phyloP scores from a whole-genome alignment of 306 rosid species.

The Canavalia ensiformis region DNA sequence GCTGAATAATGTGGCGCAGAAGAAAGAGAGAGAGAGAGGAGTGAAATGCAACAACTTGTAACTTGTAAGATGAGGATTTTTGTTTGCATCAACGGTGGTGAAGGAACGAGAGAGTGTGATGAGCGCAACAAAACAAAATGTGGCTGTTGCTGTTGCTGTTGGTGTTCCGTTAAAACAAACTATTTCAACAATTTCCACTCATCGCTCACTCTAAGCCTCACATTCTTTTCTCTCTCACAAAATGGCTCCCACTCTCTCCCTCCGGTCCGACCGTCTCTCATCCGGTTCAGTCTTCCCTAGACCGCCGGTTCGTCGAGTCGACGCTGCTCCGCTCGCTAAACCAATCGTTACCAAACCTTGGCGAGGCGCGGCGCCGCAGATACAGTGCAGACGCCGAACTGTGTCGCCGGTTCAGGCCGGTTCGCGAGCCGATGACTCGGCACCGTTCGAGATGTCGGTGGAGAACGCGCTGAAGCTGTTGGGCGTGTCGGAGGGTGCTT shows the following conservation, averaged over 20 bases:
- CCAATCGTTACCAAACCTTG: conserved; percentile 44
- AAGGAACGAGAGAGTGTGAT: neutral
- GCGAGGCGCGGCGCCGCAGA: conserved; percentile 44
- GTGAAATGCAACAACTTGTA: too few relatives aligned
- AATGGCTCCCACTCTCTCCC: conserved; percentile 84
- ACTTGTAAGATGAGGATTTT: neutral
- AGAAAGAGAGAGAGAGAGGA: neutral
- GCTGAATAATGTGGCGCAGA: neutral
- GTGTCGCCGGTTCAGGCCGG: conserved; percentile 70
- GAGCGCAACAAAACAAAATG: conserved; percentile 9
- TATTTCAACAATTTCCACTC: neutral
- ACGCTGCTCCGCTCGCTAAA: conserved; percentile 44
- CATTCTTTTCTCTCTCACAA: conserved; percentile 7
- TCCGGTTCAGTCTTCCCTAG: conserved; percentile 62
- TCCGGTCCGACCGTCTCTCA: conserved; percentile 79
- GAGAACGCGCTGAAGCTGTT: conserved; percentile 90
- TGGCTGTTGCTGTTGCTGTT: neutral
- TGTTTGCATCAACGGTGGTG: conserved; percentile 39
- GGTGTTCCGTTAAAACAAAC: conserved; percentile 1
- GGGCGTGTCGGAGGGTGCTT: conserved; percentile 93
- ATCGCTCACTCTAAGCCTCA: conserved; percentile 44
- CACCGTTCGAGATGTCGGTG: conserved; percentile 89
- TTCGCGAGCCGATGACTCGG: conserved; percentile 85
- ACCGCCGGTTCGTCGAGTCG: conserved; percentile 53
- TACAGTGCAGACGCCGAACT: conserved; percentile 47